Conservation (phyloP, 1,284 basidiomycete species). For the Ceraceosorus guamensis region DNA sequence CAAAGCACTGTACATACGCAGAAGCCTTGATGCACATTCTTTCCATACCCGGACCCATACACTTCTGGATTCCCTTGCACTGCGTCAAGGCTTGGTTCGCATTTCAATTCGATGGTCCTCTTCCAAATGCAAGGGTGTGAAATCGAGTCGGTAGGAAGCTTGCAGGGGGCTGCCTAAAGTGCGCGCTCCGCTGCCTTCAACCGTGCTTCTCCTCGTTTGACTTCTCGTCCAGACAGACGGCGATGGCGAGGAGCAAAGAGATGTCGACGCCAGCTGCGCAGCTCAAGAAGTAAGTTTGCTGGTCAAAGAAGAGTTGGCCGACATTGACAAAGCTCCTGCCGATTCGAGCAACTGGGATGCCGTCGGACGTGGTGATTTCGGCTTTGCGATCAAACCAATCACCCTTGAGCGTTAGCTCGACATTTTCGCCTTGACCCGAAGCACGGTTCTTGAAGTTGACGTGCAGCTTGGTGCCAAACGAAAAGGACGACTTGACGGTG, state of each 20-base stretch:
- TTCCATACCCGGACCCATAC: too few species aligned
- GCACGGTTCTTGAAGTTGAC: slow-evolving; percentile 17
- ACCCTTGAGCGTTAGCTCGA: slow-evolving; percentile 13
- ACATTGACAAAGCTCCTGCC: slow-evolving; percentile 14
- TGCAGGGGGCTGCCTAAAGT: too few species aligned
- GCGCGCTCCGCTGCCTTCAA: too few species aligned
- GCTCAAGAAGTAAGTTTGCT: slow-evolving; percentile 45
- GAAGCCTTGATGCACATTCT: too few species aligned
- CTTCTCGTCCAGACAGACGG: slow-evolving; percentile 51
- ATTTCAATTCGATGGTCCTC: too few species aligned
- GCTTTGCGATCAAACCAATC: slow-evolving; percentile 11
- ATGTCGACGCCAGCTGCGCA: slow-evolving; percentile 52
- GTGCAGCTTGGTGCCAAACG: slow-evolving; percentile 16
- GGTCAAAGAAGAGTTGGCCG: slow-evolving; percentile 16
- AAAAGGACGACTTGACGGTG: slow-evolving; percentile 6
- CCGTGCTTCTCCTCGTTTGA: slow-evolving; percentile 2
- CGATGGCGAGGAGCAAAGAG: slow-evolving; percentile 49
- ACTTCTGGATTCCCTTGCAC: too few species aligned
- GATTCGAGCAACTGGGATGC: slow-evolving; percentile 19
- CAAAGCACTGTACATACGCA: too few species aligned
- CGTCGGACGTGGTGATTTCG: slow-evolving; percentile 15
- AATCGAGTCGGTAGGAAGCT: too few species aligned
- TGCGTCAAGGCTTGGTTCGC: too few species aligned
- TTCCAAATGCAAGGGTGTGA: too few species aligned
- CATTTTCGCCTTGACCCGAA: slow-evolving; percentile 6